These are phyloP conservation scores for Trichoderma atrobrunneum DNA, from an alignment of 2,329 filamentous ascomycete genomes.

Conservation along the genomic window DNA sequence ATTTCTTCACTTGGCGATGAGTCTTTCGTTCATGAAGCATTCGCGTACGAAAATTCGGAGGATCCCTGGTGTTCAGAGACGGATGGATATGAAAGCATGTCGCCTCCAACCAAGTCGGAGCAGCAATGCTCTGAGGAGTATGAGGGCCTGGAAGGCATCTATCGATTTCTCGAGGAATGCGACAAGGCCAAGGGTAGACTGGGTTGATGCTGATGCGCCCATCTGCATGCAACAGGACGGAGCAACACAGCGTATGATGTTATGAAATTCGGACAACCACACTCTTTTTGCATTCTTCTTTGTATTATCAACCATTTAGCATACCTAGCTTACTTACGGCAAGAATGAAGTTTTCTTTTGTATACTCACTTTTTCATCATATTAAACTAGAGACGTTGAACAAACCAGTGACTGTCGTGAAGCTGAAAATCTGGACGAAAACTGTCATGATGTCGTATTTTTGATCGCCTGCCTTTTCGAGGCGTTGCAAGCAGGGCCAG, in stretches of 20 bases:
- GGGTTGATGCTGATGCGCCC: constrained; percentile 23
- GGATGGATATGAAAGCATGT: constrained; percentile 51
- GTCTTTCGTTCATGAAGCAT: constrained; percentile 39
- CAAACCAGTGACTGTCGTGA: neutral
- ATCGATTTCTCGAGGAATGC: constrained; percentile 58
- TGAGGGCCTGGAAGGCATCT: constrained; percentile 56
- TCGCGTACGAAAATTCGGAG: constrained; percentile 42
- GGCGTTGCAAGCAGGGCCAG: neutral
- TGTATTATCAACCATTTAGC: constrained; percentile 16
- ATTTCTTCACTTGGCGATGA: constrained; percentile 35
- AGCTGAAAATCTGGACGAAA: neutral
- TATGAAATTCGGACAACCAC: constrained; percentile 15
- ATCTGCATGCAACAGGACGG: neutral
- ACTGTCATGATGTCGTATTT: neutral
- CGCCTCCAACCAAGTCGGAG: constrained; percentile 45
- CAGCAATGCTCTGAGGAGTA: constrained; percentile 50
- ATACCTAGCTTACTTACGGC: constrained; percentile 5
- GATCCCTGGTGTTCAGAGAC: constrained; percentile 50
- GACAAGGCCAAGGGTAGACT: constrained; percentile 42
- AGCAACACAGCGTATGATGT: constrained; percentile 10
- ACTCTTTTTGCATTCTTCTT: constrained; percentile 12
- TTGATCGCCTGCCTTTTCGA: constrained; percentile 6
- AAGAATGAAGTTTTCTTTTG: constrained; percentile 13
- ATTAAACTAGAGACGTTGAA: neutral
- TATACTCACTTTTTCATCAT: neutral